A percentile compares a stretch with the other conserved stretches of the same genome.
Evolutionary conservation across 495 filamentous ascomycete species (phyloP).

Genomic region (Tuber magnatum): DNA sequence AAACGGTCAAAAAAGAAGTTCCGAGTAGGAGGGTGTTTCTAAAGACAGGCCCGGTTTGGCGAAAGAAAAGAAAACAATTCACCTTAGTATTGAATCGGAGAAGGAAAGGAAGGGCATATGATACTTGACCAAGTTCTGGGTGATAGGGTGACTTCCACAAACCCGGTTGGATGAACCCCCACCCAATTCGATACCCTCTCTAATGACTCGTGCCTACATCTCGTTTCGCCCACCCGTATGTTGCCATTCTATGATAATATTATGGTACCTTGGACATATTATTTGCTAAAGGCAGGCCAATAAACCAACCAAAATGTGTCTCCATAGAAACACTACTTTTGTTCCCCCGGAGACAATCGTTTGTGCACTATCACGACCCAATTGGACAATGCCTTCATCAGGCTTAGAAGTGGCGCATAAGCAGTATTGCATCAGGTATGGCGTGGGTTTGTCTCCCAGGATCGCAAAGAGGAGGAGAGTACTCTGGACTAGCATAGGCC

Average conservation of each 20-base stretch:
- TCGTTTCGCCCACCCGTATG: not conserved
- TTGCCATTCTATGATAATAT: not conserved
- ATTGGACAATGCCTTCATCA: not conserved
- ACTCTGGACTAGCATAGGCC: too few relatives aligned
- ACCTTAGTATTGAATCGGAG: not conserved
- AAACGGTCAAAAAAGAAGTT: not conserved
- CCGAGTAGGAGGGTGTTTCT: not conserved
- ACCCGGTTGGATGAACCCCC: not conserved
- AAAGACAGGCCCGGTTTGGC: not conserved
- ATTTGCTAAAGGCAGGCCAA: not conserved
- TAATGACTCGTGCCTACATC: not conserved
- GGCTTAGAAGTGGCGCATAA: not conserved
- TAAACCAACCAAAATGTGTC: not conserved
- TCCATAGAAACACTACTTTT: not conserved
- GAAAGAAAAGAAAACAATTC: not conserved
- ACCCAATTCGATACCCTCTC: not conserved
- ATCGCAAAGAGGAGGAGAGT: not conserved
- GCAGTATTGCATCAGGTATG: not conserved
- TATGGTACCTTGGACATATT: not conserved
- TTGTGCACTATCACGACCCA: not conserved
- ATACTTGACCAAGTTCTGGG: not conserved
- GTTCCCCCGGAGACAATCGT: not conserved
- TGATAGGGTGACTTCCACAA: not conserved
- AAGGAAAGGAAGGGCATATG: not conserved
- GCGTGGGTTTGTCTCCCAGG: not conserved